phyloP scores from a whole-genome alignment of 148 eudicot genomes.

The Tetragonia tetragonoides region DNA sequence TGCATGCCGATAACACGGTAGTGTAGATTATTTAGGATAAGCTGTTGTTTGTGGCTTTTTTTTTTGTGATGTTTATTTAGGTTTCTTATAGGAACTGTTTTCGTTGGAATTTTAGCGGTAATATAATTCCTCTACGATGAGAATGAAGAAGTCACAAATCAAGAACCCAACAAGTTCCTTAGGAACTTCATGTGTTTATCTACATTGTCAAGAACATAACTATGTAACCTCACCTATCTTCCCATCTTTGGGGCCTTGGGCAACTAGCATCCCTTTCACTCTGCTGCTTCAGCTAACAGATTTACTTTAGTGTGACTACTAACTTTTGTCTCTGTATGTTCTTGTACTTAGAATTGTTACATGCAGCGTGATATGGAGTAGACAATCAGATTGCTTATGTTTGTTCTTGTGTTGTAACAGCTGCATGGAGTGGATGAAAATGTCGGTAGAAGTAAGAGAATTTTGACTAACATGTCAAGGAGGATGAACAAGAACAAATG shows the following conservation, averaged over 20 bases:
- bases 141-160: too few relatives aligned
- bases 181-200: too few relatives aligned
- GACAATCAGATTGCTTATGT: background rate
- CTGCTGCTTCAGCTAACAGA: too few relatives aligned
- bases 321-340: background rate
- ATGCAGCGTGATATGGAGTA: background rate
- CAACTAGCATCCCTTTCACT: too few relatives aligned
- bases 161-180: too few relatives aligned
- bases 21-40: background rate
- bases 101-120: too few relatives aligned
- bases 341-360: background rate
- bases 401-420: slow-evolving; percentile 26
- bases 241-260: too few relatives aligned
- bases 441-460: slow-evolving; percentile 49
- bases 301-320: too few relatives aligned
- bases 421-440: slow-evolving; percentile 58
- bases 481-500: slow-evolving; percentile 61
- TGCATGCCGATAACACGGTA: slow-evolving; percentile 55
- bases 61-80: background rate
- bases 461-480: slow-evolving; percentile 52
- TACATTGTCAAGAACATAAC: too few relatives aligned
- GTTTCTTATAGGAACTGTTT: too few relatives aligned
- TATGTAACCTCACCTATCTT: too few relatives aligned
- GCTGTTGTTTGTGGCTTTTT: background rate
- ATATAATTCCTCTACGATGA: too few relatives aligned